phyloP scores from a whole-genome alignment of 805 yeast species.

The Saccharomycopsis fodiens region DNA sequence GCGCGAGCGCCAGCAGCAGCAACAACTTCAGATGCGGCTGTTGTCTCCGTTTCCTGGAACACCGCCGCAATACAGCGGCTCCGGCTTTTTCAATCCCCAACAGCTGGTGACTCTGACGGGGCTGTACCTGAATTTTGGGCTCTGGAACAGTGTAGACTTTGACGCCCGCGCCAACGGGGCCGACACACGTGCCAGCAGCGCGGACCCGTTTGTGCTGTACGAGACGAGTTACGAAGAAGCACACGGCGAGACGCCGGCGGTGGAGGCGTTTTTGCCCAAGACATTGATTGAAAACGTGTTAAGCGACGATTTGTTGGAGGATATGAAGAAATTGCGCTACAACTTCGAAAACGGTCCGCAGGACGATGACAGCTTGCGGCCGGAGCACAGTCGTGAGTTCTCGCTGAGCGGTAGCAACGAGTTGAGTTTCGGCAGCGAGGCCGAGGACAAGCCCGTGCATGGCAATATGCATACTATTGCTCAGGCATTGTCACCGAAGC shows the following conservation, averaged over 20 bases:
- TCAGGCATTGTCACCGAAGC: constrained; percentile 16
- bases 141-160: neutral
- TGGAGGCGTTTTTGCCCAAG: constrained; percentile 8
- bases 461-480: constrained; percentile 9
- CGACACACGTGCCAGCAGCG: neutral
- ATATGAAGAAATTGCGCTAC: constrained; percentile 8
- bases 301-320: constrained; percentile 9
- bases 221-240: no score
- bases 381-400: neutral
- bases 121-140: neutral
- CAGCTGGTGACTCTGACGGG: neutral
- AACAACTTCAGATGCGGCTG: neutral
- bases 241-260: constrained; percentile 6
- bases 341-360: neutral
- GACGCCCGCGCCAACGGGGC: neutral
- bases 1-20: constrained; percentile 12
- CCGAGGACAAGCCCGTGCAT: neutral
- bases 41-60: neutral
- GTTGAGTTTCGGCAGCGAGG: neutral
- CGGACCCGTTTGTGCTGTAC: neutral
- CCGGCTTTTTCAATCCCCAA: neutral
- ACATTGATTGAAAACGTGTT: constrained; percentile 10
- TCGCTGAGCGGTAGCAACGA: neutral
- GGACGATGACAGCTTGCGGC: neutral
- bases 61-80: neutral